A percentile compares a stretch with the other conserved stretches of the same genome.
phyloP scores from a whole-genome alignment of 164 flowering plant genomes.

The Dillenia turbinata region DNA sequence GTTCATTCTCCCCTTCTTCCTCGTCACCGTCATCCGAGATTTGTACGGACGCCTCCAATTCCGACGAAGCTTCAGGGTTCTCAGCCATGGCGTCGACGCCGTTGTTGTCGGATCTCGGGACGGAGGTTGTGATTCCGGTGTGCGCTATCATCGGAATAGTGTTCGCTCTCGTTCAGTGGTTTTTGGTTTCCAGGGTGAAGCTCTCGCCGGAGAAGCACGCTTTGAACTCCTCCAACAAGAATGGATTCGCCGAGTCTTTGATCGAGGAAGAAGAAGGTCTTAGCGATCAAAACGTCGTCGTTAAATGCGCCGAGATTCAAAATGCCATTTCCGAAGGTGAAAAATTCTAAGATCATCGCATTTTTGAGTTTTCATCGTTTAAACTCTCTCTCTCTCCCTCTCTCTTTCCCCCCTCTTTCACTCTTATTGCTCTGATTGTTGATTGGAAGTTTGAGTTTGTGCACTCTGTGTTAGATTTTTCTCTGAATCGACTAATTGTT shows the following conservation, averaged over 20 bases:
- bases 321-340: constrained; percentile 65
- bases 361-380: not conserved
- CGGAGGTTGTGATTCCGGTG: constrained; percentile 52
- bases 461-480: too few species aligned
- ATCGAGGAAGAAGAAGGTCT: constrained; percentile 69
- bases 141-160: constrained; percentile 57
- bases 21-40: too few species aligned
- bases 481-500: too few species aligned
- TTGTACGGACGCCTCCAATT: not conserved
- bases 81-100: constrained; percentile 31
- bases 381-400: too few species aligned
- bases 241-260: constrained; percentile 39
- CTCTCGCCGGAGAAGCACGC: constrained; percentile 28
- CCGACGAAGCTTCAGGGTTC: not conserved
- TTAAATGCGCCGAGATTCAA: constrained; percentile 64
- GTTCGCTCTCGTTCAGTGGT: constrained; percentile 53
- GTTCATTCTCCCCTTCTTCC: too few species aligned
- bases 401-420: too few species aligned
- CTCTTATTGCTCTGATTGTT: too few species aligned
- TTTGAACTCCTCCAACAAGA: constrained; percentile 22
- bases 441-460: too few species aligned
- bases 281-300: constrained; percentile 56
- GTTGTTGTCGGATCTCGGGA: constrained; percentile 43
- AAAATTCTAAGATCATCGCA: not conserved
- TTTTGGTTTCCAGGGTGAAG: constrained; percentile 44